Base-by-base conservation (phyloP, 106 monocot genomes). In the Dioscorea dumetorum region DNA sequence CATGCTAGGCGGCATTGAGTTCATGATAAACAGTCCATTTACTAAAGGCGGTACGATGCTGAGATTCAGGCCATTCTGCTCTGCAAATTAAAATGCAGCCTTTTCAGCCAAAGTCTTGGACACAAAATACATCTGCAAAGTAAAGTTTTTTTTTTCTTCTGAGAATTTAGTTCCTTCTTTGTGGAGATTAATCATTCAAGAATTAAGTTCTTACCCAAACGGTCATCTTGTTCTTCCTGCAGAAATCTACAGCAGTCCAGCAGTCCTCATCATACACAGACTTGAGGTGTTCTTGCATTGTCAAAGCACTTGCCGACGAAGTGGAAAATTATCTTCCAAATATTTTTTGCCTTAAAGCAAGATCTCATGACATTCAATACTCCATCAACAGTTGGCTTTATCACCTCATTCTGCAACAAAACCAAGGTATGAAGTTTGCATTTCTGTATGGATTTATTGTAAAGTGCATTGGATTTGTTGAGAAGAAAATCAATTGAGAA, bases 341-440 rank as follows among this genome's bases (percentile, higher is more conserved):
- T 67, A 6, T 67, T 68, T 17, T 67, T 67, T 10, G 83, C 79
- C 58, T 76, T 83, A 13, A 68, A 19, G 63, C 83, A 79, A 28
- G 83, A 76, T 48, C 68, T 76, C 72, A 79, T 62, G 2, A 72
- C 68, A 53, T 79, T 79, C 64, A 83, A 49, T 2, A 56, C 69
- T 24, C 83, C 83, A 59, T 64, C 20, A 23, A 75, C 48, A 7
- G 72, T 71, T 11, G 83, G 79, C 34, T 76, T 77, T 12, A 83
- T 69, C 34, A 79, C 52, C 49, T 79, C 75, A 60, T 76, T 72
- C 81, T 81, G 62, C 16, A 5, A 41, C 24, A 15, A 59, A 9
- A 13, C 4, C 12, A 60, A 17, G 28, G 28, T 28, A 28, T 28
- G 28, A 28, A 28, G 28, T 28, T 28, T 28, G 28, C 28, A 28